phyloP scores from a whole-genome alignment of 2,329 filamentous ascomycete species.

The Magnaporthiopsis incrustans region DNA sequence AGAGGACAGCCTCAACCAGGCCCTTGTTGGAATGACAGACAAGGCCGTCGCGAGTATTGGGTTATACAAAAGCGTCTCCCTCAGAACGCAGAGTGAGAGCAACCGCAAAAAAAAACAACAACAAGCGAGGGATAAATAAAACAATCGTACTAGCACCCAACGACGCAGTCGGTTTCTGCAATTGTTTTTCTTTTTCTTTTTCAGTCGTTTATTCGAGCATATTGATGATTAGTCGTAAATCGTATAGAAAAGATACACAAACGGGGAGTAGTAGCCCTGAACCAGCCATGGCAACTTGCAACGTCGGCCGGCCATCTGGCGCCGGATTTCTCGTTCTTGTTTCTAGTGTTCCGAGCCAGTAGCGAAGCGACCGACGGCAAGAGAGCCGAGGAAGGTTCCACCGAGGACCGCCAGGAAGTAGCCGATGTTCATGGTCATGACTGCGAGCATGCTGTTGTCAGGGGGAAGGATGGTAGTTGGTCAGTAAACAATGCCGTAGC shows the following conservation, averaged over 20 bases:
- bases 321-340: no score
- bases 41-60: no score
- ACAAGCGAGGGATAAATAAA: background rate
- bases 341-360: slow-evolving; percentile 39
- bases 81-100: background rate
- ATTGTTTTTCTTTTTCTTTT: background rate
- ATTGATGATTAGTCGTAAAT: background rate
- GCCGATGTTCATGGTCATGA: slow-evolving; percentile 78
- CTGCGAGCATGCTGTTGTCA: slow-evolving; percentile 68
- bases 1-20: background rate
- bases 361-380: slow-evolving; percentile 66
- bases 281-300: slow-evolving; percentile 6
- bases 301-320: background rate
- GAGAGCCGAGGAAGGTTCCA: slow-evolving; percentile 77
- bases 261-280: background rate
- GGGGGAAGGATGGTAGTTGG: background rate
- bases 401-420: slow-evolving; percentile 70
- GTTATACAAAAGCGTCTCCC: background rate
- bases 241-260: background rate
- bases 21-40: no score
- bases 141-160: background rate
- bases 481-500: background rate
- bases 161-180: background rate
- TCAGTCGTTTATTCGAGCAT: no score
- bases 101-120: background rate